phyloP scores from a whole-genome alignment of 148 eudicot species.

The Vaccinium vitisidaea region DNA sequence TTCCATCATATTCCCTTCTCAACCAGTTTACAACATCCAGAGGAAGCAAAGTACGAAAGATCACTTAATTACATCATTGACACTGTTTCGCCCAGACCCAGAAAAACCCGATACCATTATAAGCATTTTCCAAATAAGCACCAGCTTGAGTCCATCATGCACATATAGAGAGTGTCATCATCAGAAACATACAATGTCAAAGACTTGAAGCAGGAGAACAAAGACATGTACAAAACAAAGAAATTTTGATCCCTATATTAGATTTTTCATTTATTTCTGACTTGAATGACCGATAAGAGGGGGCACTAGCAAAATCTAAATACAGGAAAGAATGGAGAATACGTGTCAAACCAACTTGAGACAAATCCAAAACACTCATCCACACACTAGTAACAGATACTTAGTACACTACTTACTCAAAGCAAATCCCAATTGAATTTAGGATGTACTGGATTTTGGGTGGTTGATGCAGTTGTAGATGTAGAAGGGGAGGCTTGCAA shows the following conservation, averaged over 20 bases:
- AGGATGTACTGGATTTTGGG: conserved; percentile 34
- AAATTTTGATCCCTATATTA: conserved; percentile 11
- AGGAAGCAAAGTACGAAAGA: conserved; percentile 25
- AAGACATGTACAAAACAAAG: conserved; percentile 15
- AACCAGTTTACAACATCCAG: conserved; percentile 24
- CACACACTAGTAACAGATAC: conserved; percentile 39
- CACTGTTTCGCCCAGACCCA: background rate
- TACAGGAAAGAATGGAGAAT: conserved; percentile 74
- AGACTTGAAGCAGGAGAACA: background rate
- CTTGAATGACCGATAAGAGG: conserved; percentile 28
- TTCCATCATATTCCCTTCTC: background rate
- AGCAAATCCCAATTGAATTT: conserved; percentile 81
- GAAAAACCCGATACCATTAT: background rate
- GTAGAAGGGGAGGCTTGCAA: conserved; percentile 32
- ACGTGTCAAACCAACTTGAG: conserved; percentile 50
- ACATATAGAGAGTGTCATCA: background rate
- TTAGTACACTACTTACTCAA: conserved; percentile 46
- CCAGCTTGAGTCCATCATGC: background rate
- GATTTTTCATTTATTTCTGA: conserved; percentile 49
- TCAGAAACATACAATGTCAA: conserved; percentile 20
- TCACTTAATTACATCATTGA: background rate
- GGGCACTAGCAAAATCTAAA: conserved; percentile 56
- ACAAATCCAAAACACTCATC: conserved; percentile 43
- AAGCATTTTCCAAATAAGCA: background rate
- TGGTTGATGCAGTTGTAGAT: conserved; percentile 32